A percentile compares a stretch with the other conserved stretches of the same genome.
phyloP scores from a whole-genome alignment of 148 eudicot species.

The Mesembryanthemum crystallinum region DNA sequence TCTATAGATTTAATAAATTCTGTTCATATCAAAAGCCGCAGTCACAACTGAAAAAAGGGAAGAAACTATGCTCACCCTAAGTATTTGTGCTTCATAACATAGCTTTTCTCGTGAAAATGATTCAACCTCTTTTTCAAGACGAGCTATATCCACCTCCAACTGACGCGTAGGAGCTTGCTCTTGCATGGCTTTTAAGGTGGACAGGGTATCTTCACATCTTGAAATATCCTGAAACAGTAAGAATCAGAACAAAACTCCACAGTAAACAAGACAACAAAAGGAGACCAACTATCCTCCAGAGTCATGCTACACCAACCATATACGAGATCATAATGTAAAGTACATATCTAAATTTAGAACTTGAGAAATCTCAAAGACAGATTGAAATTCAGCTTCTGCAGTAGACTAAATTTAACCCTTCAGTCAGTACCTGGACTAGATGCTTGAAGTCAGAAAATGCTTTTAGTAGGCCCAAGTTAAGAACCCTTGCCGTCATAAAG shows the following conservation, averaged over 20 bases:
- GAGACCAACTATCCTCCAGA: neutral
- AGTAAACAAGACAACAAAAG: neutral
- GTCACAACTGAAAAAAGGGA: neutral
- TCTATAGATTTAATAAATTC: no score
- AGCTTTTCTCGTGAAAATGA: conserved; percentile 67
- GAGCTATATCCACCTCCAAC: conserved; percentile 67
- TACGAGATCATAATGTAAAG: neutral
- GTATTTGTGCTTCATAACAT: conserved; percentile 96
- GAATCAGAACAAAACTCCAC: conserved; percentile 12
- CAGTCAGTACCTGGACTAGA: conserved; percentile 76
- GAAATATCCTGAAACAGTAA: conserved; percentile 64
- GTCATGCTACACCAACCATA: neutral
- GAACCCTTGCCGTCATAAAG: conserved; percentile 98
- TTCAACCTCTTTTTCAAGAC: conserved; percentile 82
- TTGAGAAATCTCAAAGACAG: neutral
- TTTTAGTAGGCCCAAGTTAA: conserved; percentile 85
- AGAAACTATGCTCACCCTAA: conserved; percentile 54
- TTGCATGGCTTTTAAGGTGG: conserved; percentile 69
- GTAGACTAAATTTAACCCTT: neutral
- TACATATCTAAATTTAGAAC: neutral
- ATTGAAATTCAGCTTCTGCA: conserved; percentile 1
- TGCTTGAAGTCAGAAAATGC: conserved; percentile 95
- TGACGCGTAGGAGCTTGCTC: conserved; percentile 81
- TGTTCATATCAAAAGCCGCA: neutral
- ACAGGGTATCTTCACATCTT: conserved; percentile 77